Base-by-base conservation (phyloP, 2,329 filamentous ascomycete genomes). In the Hypoxylon sp. region DNA sequence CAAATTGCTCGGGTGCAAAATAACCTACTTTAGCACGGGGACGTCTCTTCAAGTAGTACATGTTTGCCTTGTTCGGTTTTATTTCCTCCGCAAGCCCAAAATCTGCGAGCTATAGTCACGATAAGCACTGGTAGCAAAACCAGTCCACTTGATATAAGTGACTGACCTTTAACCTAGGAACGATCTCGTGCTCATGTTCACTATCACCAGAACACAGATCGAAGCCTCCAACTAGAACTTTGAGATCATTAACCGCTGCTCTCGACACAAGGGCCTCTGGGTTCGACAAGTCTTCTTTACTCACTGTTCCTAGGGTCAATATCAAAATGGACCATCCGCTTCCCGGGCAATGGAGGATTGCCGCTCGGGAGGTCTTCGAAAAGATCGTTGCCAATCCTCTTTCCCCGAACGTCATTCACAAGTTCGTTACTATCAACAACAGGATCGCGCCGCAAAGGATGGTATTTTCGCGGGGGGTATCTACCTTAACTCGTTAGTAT, bases 1-100 rank as follows among this genome's bases (percentile, higher is more conserved):
- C 67, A 40, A 72, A 74, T 67, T 74, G 70, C 56, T 71, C 72
- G 28, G 72, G 71, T 16, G 70, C 61, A 5, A 16, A 63, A 9
- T 63, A 65, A 14, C 63, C 56, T 0, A 8, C 14, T 56, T 73
- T 71, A 9, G 12, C 66, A 0, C 3, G 8, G 0, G 12, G 9
- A 52, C 69, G 61, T 18, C n/a, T 40, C 1, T 32, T n/a, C 0
- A 20, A 7, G 28, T 72, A 71, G 22, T 68, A 73, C 2, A 0
- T 0, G 30, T 73, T 73, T 46, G 8, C 30, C 52, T 72, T 73
- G 14, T 65, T 58, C 3, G n/a, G 56, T 22, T 68, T 71, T 3
- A 71, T 42, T 12, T 54, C 18, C 1, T 16, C 1, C 1, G 70
- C 53, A n/a, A 40, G 16, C 2, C 70, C 69, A 36, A 73, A 73